Evolutionary conservation across 805 yeast species (phyloP).

Genomic region (Metschnikowia similis): DNA sequence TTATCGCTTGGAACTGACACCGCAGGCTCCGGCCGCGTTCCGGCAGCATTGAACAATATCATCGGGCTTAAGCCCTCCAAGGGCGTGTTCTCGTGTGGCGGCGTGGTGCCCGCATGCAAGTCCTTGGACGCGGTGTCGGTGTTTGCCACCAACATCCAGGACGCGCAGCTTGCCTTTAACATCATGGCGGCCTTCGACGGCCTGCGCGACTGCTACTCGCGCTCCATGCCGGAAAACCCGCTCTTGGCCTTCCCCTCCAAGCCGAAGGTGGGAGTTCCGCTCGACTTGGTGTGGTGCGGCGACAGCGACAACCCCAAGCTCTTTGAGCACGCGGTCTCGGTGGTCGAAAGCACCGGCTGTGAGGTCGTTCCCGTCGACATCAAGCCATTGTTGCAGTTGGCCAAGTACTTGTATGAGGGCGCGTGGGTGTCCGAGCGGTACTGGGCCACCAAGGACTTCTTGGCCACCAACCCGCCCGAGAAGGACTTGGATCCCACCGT

Average conservation of each 20-base stretch:
- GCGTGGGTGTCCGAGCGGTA: constrained; percentile 98
- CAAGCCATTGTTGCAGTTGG: constrained; percentile 70
- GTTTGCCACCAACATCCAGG: constrained; percentile 70
- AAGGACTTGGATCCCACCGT: constrained; percentile 83
- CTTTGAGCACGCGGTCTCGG: constrained; percentile 57
- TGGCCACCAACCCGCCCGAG: constrained; percentile 65
- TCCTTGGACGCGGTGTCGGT: constrained; percentile 90
- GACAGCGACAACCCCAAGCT: constrained; percentile 73
- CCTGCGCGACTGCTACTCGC: constrained; percentile 71
- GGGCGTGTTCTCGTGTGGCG: constrained; percentile 80
- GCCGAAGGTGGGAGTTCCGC: constrained; percentile 76
- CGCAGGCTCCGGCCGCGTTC: constrained; percentile 97
- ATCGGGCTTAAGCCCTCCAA: constrained; percentile 91
- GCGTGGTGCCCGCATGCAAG: constrained; percentile 97
- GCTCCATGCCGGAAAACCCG: constrained; percentile 68
- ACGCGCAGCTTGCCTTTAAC: constrained; percentile 75
- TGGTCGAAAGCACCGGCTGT: constrained; percentile 43
- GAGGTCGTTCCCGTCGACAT: constrained; percentile 63
- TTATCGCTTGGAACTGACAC: constrained; percentile 92
- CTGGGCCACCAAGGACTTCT: constrained; percentile 72
- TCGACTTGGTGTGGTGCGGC: constrained; percentile 70
- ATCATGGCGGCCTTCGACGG: constrained; percentile 69
- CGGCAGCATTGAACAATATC: constrained; percentile 89
- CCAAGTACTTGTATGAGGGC: constrained; percentile 88
- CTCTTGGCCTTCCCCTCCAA: constrained; percentile 51